These are phyloP conservation scores for Coleophoma cylindrospora DNA, from an alignment of 2,329 filamentous ascomycete species.

Conservation along the genomic window DNA sequence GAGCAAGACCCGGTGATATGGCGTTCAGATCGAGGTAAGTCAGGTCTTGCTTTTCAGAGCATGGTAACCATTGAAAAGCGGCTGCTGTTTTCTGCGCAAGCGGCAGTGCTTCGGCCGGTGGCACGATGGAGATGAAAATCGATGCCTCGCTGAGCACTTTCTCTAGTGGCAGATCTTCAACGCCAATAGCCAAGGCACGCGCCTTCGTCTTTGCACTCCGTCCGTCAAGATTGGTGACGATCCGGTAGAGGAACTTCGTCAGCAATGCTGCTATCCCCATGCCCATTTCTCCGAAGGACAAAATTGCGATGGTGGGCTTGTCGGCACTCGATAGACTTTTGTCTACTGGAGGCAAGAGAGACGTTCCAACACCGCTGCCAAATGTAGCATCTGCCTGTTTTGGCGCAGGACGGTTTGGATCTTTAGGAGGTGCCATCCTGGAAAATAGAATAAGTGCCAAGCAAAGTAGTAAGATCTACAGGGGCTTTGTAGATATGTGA, in stretches of 20 bases:
- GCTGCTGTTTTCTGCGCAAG: constrained; percentile 52
- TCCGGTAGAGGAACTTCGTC: background rate
- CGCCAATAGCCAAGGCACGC: background rate
- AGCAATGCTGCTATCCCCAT: background rate
- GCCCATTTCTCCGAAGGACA: constrained; percentile 1
- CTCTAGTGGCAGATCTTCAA: background rate
- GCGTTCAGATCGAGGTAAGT: constrained; percentile 61
- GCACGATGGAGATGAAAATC: constrained; percentile 52
- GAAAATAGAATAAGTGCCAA: no score
- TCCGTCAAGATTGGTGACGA: background rate
- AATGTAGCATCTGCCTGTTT: background rate
- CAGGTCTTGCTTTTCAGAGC: constrained; percentile 28
- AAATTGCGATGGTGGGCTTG: background rate
- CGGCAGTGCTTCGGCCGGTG: constrained; percentile 51
- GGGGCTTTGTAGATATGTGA: no score
- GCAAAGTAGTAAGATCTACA: no score
- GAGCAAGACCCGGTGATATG: constrained; percentile 41
- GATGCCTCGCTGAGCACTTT: constrained; percentile 26
- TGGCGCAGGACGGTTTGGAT: no score
- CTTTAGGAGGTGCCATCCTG: no score
- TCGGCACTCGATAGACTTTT: background rate
- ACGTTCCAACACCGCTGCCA: background rate
- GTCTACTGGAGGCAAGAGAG: background rate
- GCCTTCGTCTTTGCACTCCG: background rate
- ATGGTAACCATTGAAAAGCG: constrained; percentile 31